phyloP scores from a whole-genome alignment of 1,284 basidiomycete species.

The Ganoderma leucocontextum region DNA sequence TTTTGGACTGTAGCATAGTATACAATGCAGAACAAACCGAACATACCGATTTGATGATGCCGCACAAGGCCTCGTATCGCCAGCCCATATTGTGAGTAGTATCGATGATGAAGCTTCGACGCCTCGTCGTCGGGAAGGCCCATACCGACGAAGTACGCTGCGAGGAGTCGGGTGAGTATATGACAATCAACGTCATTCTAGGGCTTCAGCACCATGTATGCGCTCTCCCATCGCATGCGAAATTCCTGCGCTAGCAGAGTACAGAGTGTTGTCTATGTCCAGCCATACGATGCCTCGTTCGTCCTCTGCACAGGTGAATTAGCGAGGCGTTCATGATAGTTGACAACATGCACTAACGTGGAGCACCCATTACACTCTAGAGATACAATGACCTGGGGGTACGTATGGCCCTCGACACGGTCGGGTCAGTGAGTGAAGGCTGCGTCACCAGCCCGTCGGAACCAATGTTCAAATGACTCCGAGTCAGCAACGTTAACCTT shows the following conservation, averaged over 20 bases:
- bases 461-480: neutral
- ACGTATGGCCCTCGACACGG: neutral
- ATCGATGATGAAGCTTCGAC: constrained; percentile 73
- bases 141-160: constrained; percentile 80
- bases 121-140: constrained; percentile 78
- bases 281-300: constrained; percentile 76
- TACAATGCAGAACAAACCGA: neutral
- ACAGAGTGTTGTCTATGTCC: constrained; percentile 90
- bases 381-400: neutral
- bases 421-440: neutral
- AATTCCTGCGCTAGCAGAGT: constrained; percentile 79
- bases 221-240: constrained; percentile 83
- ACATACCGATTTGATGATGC: constrained; percentile 79
- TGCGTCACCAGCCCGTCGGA: neutral
- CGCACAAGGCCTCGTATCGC: constrained; percentile 84
- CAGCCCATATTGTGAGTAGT: constrained; percentile 85
- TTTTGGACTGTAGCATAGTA: neutral
- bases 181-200: neutral
- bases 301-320: constrained; percentile 44
- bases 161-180: neutral
- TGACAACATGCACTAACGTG: neutral
- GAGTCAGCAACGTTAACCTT: neutral
- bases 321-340: neutral
- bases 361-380: neutral
- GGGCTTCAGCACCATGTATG: constrained; percentile 69